A percentile compares a stretch with the other conserved stretches of the same genome.
Conservation (phyloP, 163 green algal species). For the Scenedesmus sp. region DNA sequence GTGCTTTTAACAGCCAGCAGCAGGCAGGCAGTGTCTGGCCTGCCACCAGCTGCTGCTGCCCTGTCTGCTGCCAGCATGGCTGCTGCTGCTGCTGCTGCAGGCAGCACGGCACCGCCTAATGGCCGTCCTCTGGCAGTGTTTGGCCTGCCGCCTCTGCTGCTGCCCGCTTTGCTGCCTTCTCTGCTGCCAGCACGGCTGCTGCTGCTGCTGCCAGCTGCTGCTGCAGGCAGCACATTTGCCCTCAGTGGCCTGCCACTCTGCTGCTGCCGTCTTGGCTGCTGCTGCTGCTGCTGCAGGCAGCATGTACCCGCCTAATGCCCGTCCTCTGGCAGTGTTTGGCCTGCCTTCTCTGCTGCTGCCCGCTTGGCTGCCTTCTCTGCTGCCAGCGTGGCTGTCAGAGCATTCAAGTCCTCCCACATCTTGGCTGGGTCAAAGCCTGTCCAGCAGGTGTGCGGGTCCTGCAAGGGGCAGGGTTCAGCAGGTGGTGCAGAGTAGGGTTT, state of each 20-base stretch:
- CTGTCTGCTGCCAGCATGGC: not conserved
- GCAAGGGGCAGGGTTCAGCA: not conserved
- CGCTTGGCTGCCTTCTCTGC: conserved; percentile 29
- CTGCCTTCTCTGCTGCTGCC: conserved; percentile 18
- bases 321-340: not conserved
- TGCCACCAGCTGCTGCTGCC: too few relatives aligned
- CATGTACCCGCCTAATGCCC: not conserved
- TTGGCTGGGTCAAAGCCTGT: conserved; percentile 60
- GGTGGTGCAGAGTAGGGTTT: not conserved
- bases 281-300: not conserved
- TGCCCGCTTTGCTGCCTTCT: not conserved
- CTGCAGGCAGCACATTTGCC: not conserved
- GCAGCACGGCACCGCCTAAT: too few relatives aligned
- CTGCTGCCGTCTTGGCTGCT: not conserved
- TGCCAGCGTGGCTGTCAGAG: conserved; percentile 20
- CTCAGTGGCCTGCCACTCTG: not conserved
- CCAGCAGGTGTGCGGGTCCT: conserved; percentile 61
- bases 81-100: not conserved
- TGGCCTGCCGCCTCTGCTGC: not conserved
- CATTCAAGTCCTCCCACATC: conserved; percentile 63
- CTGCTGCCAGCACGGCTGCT: not conserved
- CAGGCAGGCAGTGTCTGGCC: too few relatives aligned
- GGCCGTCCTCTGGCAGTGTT: not conserved
- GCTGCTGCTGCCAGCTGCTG: not conserved
- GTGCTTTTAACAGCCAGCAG: too few relatives aligned